Evolutionary conservation across 192 early-diverging fungal species (phyloP), one percentile per base, ranked within the genome.

Genomic region (Mortierella alpina): DNA sequence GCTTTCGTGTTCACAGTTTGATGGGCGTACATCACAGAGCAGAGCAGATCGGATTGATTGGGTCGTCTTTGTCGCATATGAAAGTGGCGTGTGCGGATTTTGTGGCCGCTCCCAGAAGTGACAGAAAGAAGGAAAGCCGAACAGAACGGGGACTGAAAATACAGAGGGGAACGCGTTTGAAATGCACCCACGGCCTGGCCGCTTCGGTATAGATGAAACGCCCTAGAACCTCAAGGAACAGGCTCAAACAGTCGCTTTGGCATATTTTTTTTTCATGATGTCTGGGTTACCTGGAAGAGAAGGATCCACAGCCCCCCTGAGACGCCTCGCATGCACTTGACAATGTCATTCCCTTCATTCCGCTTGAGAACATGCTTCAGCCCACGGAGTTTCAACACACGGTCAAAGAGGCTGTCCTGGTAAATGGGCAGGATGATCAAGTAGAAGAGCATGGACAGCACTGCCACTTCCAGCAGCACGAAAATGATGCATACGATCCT

Each of bases 341-440:
- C 60, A 31, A 85, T 20, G 59, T 84, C 82, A 31, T 70, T 70
- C 52, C 82, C 84, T 12, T 83, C 83, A 14, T 82, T 81, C 40
- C 57, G 66, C 31, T 86, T 70, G 22, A 90, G 77, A 61, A 89
- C 81, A 10, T 84, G 69, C 8, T 55, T 58, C 55, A 90, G 17
- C 2, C 87, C 89, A 45, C 82, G 68, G 23, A 85, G 59, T 40
- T 81, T 86, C 20, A 90, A 57, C 5, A 84, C 84, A 8, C 82
- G 76, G 53, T 92, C 91, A 70, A 91, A 91, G 2, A 91, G 68
- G 11, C 76, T 77, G 64, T 92, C 91, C 67, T 88, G 83, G 49
- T 86, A 88, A 10, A 89, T 78, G 23, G 91, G 90, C 11, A 90
- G 57, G 48, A 84, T 66, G 20, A 92, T 88, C 6, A 85, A 79